Evolutionary conservation across 2,329 filamentous ascomycete genomes (phyloP).

Genomic region (Mycosphaerella sp.): DNA sequence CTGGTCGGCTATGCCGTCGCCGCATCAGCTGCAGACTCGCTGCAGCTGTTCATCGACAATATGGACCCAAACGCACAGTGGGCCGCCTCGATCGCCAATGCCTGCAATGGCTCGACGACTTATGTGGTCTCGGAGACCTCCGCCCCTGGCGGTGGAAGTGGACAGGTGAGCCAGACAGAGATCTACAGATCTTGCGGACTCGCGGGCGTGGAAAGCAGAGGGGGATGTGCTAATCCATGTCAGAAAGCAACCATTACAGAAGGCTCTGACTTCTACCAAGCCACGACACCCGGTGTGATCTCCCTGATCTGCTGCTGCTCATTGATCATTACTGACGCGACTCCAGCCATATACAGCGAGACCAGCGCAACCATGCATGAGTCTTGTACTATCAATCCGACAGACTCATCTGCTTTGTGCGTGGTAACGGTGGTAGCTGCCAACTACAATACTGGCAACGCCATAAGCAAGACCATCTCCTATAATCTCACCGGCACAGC

Average conservation of each 20-base stretch:
- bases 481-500: constrained; percentile 21
- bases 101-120: constrained; percentile 23
- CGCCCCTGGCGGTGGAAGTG: constrained; percentile 15
- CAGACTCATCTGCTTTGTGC: constrained; percentile 18
- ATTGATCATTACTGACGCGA: neutral
- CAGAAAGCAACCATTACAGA: constrained; percentile 25
- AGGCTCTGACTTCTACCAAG: constrained; percentile 21
- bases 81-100: constrained; percentile 24
- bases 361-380: constrained; percentile 24
- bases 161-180: constrained; percentile 13
- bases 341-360: constrained; percentile 23
- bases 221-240: no score
- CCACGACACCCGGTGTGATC: constrained; percentile 2
- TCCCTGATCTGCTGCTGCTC: no score
- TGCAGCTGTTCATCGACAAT: constrained; percentile 25
- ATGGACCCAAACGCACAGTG: constrained; percentile 22
- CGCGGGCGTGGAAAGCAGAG: no score
- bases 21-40: constrained; percentile 2
- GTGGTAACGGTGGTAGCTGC: constrained; percentile 18
- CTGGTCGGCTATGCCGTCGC: neutral
- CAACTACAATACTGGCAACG: constrained; percentile 11
- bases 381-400: constrained; percentile 18
- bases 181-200: no score
- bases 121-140: constrained; percentile 24
- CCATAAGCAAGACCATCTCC: constrained; percentile 18